phyloP scores from a whole-genome alignment of 371 early-diverging fungal species.

The Mycotypha africana region DNA sequence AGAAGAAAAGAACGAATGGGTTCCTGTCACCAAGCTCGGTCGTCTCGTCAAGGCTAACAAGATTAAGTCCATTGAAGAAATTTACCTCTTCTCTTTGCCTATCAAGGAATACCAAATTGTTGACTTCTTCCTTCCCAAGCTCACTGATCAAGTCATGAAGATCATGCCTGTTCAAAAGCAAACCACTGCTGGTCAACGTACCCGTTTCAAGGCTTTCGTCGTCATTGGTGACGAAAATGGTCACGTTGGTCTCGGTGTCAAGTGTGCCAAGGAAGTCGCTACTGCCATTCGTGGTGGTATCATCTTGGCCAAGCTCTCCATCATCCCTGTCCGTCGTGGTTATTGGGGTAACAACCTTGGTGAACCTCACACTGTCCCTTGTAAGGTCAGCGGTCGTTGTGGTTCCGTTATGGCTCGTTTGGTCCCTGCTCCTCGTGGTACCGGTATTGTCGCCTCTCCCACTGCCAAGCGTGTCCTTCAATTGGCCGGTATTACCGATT shows the following conservation, averaged over 20 bases:
- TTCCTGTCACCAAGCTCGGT: conserved; percentile 62
- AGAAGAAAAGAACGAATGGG: conserved; percentile 89
- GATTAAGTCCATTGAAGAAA: conserved; percentile 92
- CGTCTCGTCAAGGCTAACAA: conserved; percentile 94
- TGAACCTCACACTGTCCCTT: conserved; percentile 98
- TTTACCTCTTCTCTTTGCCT: conserved; percentile 97
- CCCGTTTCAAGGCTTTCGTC: conserved; percentile 99
- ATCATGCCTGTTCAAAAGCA: conserved; percentile 99
- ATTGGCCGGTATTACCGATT: conserved; percentile 98
- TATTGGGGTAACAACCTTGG: conserved; percentile 98
- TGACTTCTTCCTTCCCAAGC: conserved; percentile 93
- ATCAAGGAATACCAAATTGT: conserved; percentile 99
- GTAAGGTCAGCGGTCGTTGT: conserved; percentile 99
- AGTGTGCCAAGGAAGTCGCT: conserved; percentile 99
- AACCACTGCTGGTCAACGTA: conserved; percentile 99
- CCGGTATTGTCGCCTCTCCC: conserved; percentile 97
- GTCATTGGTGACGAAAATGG: conserved; percentile 98
- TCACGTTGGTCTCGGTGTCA: conserved; percentile 99
- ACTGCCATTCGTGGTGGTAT: conserved; percentile 99
- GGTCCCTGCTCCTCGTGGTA: conserved; percentile 53
- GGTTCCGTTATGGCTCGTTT: conserved; percentile 95
- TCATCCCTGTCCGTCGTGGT: conserved; percentile 98
- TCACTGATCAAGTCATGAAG: conserved; percentile 99
- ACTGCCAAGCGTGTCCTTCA: conserved; percentile 97
- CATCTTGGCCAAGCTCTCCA: conserved; percentile 97